Percentiles rank a stretch among this genome's conserved stretches.
Evolutionary conservation across 169 alveolate genomes (phyloP).

Genomic region (Eimeria necatrix): DNA sequence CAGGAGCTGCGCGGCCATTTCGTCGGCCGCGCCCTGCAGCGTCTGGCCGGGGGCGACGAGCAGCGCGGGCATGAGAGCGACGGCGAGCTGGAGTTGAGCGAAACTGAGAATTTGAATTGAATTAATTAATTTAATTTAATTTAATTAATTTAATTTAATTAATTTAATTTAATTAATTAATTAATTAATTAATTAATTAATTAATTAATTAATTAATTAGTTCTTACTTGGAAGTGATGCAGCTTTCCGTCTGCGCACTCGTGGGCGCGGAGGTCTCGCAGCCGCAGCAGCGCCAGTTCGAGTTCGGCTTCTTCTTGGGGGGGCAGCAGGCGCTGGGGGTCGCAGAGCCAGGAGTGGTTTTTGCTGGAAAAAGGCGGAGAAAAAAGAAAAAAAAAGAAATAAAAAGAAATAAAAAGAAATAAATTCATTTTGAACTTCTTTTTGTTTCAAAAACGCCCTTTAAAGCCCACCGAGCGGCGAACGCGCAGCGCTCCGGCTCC

Average conservation of each 20-base stretch:
- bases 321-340: neutral
- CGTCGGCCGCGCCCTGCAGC: conserved; percentile 3
- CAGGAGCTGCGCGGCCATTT: conserved; percentile 7
- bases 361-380: neutral
- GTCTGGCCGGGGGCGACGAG: neutral
- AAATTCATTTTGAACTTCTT: neutral
- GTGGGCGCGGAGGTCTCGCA: conserved; percentile 5
- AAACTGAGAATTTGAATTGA: neutral
- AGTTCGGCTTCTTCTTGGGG: conserved; percentile 26
- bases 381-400: neutral
- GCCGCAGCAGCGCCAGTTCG: neutral
- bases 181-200: too few relatives aligned
- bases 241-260: neutral
- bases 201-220: too few relatives aligned
- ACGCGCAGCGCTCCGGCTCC: conserved; percentile 3
- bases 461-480: neutral
- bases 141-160: too few relatives aligned
- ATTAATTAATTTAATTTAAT: too few relatives aligned
- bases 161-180: too few relatives aligned
- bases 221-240: neutral
- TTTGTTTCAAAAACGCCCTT: too few relatives aligned
- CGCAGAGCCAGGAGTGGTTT: conserved; percentile 23
- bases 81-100: neutral
- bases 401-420: neutral
- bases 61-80: neutral